A percentile compares a stretch with the other conserved stretches of the same genome.
Evolutionary conservation across 805 yeast genomes (phyloP).

Genomic region (Candida railenensis): DNA sequence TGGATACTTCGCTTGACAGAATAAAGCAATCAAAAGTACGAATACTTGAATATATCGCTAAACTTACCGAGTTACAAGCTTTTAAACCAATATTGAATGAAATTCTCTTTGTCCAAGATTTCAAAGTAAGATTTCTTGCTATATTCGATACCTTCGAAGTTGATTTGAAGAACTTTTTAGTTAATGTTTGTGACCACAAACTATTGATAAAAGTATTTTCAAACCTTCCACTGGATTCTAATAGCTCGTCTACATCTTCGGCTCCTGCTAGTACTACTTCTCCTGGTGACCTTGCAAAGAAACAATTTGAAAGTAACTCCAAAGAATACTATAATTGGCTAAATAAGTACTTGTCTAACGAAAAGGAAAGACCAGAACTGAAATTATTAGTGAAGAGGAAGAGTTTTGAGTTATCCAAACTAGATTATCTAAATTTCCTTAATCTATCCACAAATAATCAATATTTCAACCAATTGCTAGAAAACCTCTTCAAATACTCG

Average conservation of each 20-base stretch:
- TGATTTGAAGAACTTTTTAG: conserved; percentile 26
- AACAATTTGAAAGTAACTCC: conserved; percentile 37
- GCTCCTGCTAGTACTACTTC: conserved; percentile 7
- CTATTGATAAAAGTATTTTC: conserved; percentile 25
- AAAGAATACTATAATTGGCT: conserved; percentile 45
- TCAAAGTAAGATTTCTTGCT: conserved; percentile 20
- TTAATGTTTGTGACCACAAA: conserved; percentile 27
- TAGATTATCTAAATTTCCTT: conserved; percentile 45
- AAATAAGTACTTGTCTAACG: conserved; percentile 42
- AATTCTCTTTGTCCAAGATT: conserved; percentile 23
- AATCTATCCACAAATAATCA: conserved; percentile 37
- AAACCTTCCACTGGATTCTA: conserved; percentile 1
- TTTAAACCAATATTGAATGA: conserved; percentile 22
- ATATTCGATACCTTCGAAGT: conserved; percentile 34
- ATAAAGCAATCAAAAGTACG: conserved; percentile 16
- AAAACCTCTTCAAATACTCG: conserved; percentile 28
- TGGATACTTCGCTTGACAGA: conserved; percentile 27
- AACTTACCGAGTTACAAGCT: conserved; percentile 18
- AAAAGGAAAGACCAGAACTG: conserved; percentile 43
- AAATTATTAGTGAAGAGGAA: conserved; percentile 34
- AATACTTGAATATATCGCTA: conserved; percentile 22
- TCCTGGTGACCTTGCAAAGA: conserved; percentile 23
- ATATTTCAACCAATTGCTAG: conserved; percentile 36
- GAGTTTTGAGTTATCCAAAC: conserved; percentile 41
- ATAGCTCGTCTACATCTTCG: conserved; percentile 1